phyloP scores from a whole-genome alignment of 805 yeast genomes.

The Lachancea thermotolerans region DNA sequence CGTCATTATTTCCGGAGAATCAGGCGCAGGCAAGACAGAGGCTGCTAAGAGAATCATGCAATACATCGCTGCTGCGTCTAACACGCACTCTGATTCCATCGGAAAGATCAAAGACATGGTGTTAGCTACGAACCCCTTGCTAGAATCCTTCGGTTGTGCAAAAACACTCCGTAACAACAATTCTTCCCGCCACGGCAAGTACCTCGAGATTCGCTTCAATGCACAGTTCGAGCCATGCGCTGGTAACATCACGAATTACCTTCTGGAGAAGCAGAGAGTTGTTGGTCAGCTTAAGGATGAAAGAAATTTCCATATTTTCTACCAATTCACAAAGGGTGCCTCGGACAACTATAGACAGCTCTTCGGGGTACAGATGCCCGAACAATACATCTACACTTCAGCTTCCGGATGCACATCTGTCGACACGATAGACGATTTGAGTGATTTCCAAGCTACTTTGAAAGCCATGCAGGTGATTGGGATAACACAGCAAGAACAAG shows the following conservation, averaged over 20 bases:
- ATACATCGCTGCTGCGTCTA: constrained; percentile 82
- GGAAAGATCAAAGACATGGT: constrained; percentile 94
- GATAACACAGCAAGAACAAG: constrained; percentile 74
- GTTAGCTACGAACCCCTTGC: constrained; percentile 92
- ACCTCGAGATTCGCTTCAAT: constrained; percentile 85
- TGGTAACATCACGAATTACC: constrained; percentile 91
- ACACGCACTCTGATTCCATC: constrained; percentile 59
- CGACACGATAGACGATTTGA: constrained; percentile 74
- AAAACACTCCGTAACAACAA: constrained; percentile 95
- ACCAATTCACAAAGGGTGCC: constrained; percentile 91
- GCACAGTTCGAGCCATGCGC: constrained; percentile 80
- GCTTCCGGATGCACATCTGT: constrained; percentile 81
- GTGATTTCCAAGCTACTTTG: constrained; percentile 74
- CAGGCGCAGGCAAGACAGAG: constrained; percentile 98
- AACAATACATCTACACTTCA: constrained; percentile 83
- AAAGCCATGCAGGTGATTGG: constrained; percentile 89
- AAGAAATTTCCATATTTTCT: constrained; percentile 94
- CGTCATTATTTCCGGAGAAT: constrained; percentile 95
- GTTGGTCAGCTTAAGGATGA: constrained; percentile 91
- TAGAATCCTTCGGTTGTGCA: constrained; percentile 98
- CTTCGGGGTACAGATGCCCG: constrained; percentile 91
- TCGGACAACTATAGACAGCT: constrained; percentile 73
- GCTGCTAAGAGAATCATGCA: constrained; percentile 98
- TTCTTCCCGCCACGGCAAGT: constrained; percentile 96
- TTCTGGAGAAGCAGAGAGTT: constrained; percentile 91